Evolutionary conservation across 1,284 basidiomycete genomes (phyloP).

Genomic region (Melampsora americana): DNA sequence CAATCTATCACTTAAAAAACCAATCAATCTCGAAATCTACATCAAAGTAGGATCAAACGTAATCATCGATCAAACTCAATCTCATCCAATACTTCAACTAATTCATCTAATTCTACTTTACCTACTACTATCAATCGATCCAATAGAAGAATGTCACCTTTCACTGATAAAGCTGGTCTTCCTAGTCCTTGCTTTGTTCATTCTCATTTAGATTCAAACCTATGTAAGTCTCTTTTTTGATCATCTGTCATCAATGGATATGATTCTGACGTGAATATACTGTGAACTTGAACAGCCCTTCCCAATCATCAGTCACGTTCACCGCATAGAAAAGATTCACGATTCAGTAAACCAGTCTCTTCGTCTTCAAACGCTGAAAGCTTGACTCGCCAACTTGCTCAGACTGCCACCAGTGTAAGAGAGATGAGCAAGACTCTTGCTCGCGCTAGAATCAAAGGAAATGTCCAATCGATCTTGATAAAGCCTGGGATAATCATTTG

Average conservation of each 20-base stretch:
- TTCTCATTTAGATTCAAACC: conserved; percentile 1
- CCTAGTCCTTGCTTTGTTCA: no score
- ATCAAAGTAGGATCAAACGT: no score
- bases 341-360: background rate
- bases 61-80: conserved; percentile 64
- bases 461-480: conserved; percentile 92
- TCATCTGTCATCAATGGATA: no score
- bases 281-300: background rate
- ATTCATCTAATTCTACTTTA: no score
- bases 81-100: no score
- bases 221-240: background rate
- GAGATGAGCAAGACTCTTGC: conserved; percentile 59
- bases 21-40: no score
- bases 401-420: conserved; percentile 24
- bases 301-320: background rate
- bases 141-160: no score
- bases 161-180: no score
- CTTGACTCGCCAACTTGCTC: conserved; percentile 24
- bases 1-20: conserved; percentile 67
- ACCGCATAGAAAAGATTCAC: background rate
- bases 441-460: conserved; percentile 82
- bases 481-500: conserved; percentile 92
- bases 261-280: background rate
- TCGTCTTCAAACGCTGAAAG: conserved; percentile 13
- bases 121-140: no score